These are phyloP conservation scores for Neurospora sp. DNA, from an alignment of 2,329 filamentous ascomycete genomes.

Conservation along the genomic window DNA sequence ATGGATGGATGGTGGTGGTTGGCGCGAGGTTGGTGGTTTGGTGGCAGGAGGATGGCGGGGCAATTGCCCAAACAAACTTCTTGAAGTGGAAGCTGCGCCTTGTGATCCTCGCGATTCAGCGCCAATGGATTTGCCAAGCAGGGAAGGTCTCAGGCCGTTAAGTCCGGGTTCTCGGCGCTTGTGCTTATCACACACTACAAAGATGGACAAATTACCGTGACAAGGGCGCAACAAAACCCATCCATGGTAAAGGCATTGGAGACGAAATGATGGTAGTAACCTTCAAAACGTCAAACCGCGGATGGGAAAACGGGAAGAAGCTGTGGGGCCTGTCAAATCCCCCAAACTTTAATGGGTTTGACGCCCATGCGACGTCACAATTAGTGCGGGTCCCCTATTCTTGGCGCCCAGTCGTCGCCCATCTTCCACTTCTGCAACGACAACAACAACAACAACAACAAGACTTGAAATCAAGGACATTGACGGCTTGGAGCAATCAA, in stretches of 20 bases:
- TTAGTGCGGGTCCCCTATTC: not conserved
- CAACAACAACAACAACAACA: not conserved
- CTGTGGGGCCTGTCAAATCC: not conserved
- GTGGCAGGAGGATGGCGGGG: not conserved
- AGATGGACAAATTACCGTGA: not conserved
- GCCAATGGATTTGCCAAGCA: not conserved
- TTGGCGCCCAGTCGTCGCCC: not conserved
- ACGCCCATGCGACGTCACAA: not conserved
- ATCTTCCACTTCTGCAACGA: not conserved
- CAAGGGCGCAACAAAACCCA: not conserved
- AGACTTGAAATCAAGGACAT: not conserved
- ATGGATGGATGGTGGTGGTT: not conserved
- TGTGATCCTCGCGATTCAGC: not conserved
- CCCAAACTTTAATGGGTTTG: not conserved
- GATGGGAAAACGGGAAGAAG: not conserved
- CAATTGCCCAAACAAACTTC: not conserved
- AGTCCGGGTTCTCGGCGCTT: not conserved
- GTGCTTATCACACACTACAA: not conserved
- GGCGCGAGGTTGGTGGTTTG: not conserved
- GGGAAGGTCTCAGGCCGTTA: not conserved
- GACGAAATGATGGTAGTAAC: not conserved
- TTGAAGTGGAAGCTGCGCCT: not conserved
- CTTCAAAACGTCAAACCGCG: not conserved
- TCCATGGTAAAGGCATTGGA: not conserved
- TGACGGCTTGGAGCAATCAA: not conserved